Percentiles rank a stretch among this genome's conserved stretches.
Conservation (phyloP, 129 eudicot species). For the Tagetes erecta region DNA sequence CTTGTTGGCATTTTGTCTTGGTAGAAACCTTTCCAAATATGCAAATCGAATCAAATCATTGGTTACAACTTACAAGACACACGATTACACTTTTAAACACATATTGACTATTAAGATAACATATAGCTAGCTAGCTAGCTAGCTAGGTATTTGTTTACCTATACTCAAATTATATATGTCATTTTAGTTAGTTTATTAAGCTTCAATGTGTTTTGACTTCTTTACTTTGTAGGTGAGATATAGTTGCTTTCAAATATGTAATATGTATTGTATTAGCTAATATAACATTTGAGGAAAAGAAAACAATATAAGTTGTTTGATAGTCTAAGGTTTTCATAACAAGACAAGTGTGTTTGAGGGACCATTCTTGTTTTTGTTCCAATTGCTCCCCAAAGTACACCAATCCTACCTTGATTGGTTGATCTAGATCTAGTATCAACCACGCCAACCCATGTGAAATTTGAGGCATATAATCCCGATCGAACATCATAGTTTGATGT, state of each 20-base stretch:
- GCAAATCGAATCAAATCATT: neutral
- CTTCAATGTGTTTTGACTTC: neutral
- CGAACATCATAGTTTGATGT: slow-evolving; percentile 35
- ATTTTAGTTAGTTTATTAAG: slow-evolving; percentile 8
- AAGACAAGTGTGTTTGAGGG: neutral
- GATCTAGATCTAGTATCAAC: slow-evolving; percentile 28
- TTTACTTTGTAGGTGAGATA: neutral
- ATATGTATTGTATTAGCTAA: neutral
- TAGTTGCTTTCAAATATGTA: neutral
- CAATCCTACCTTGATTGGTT: slow-evolving; percentile 29
- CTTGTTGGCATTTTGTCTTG: neutral
- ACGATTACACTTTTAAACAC: neutral
- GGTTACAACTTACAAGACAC: neutral
- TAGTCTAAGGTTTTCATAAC: slow-evolving; percentile 11
- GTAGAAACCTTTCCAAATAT: neutral
- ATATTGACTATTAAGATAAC: neutral
- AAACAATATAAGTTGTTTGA: neutral
- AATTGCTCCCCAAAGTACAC: slow-evolving; percentile 17
- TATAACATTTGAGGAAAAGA: neutral
- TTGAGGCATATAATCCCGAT: slow-evolving; percentile 27
- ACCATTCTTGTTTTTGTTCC: neutral
- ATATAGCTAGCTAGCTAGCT: no score
- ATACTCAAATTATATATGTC: slow-evolving; percentile 1
- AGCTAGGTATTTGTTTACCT: neutral
- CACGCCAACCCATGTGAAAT: slow-evolving; percentile 40